Base-by-base conservation (phyloP, 2,329 filamentous ascomycete species). In the Aspergillus fructus region DNA sequence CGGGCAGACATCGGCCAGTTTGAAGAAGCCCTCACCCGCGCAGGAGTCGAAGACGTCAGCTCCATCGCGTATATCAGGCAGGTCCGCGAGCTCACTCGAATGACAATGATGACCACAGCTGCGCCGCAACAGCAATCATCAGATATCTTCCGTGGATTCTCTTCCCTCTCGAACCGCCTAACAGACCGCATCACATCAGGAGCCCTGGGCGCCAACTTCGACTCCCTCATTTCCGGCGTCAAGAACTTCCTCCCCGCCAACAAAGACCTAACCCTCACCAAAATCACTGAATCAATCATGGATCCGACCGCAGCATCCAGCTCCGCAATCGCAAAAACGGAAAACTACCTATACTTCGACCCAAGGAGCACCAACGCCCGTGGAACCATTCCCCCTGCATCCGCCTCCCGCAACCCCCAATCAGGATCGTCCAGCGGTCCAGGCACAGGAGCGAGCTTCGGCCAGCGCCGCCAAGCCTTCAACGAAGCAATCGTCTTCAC, bases 231-330 rank as follows among this genome's bases (percentile, higher is more conserved):
- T 61, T 93, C 91, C 5, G 93, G 93, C 43, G 93, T 99, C 70
- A 99, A 97, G 78, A 97, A 96, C 76, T 96, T 99, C 76, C 79
- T 99, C n/a, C 94, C 96, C 0, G 91, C 87, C 13, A 96, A 99
- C 77, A 91, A 93, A 67, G 96, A 99, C 71, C 84, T 97, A 9
- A 97, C 94, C 0, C 85, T 99, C 53, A 99, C 96, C 56, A 97
- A 97, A 77, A 97, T 99, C 70, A 93, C 94, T 41, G 94, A 99
- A 74, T 96, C 91, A 1, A 88, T 99, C 68, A 99, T 99, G 93
- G 94, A 99, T 69, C 94, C 94, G 0, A 84, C 91, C 46, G 86
- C 91, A 11, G 93, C 94, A 3, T 91, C 91, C 4, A 93, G 91
- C 5, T 93, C 89, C 24, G 94, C 94, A 24, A 94, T 99, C 63